Evolutionary conservation across 2,329 filamentous ascomycete genomes (phyloP), one percentile per base, ranked within the genome.

Genomic region (Didymella sp.): DNA sequence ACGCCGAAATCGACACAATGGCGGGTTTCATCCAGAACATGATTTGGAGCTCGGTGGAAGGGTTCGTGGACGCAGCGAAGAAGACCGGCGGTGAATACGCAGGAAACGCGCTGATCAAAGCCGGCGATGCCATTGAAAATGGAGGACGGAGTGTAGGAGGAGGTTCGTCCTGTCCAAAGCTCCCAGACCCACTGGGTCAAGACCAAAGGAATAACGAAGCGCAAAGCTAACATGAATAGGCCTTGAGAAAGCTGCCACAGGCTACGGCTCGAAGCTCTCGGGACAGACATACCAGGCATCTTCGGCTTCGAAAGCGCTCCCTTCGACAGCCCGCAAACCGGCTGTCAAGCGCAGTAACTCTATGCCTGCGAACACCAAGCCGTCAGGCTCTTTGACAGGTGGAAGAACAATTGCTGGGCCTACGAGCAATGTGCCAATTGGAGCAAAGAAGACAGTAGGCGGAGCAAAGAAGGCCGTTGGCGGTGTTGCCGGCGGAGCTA

Each of bases 21-120:
- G 61, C 69, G 31, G 59, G 62, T 41, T 76, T 76, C 53, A 69
- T 77, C 35, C 64, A 70, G 51, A 75, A 76, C 53, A 76, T 77
- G 42, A 58, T 77, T 30, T 73, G 72, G 68, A 75, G 75, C 58
- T 74, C 70, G 19, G 69, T 77, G 15, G 67, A 69, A 21, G 75
- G 75, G 2, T 76, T 76, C 44, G 73, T 76, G 1, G 73, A 76
- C 35, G 73, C 72, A 0, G 74, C 73, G 11, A 75, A 68, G 48
- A 64, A 71, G 27, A 69, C 73, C 8, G 74, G 67, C 15, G 75
- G 75, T 7, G 73, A 72, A 45, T 77, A 70, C 58, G 75, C 73
- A 3, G 75, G 75, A 5, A 72, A 76, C 59, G 73, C 73, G 1
- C 56, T 76, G 58, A 73, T 74, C 43, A 75, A 74, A 52, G 73